Evolutionary conservation across 192 early-diverging fungal species (phyloP), one percentile per base, ranked within the genome.

Genomic region (Geranomyces variabilis): DNA sequence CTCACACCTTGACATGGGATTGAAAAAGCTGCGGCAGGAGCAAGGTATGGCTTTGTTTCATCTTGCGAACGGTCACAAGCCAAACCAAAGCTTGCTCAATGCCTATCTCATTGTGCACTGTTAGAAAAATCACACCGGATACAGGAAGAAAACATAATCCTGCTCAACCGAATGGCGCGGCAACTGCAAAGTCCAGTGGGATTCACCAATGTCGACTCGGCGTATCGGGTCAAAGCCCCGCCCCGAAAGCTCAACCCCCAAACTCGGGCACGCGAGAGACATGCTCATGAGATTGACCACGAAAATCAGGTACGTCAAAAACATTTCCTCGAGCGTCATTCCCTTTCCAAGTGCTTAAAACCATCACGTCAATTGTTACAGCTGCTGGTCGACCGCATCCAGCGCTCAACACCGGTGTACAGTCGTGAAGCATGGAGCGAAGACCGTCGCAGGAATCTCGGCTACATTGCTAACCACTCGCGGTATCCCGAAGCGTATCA

Each of bases 161-260:
- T 84, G 24, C 55, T 84, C 33, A 70, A 82, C 17, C 60, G 83
- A 57, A 84, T 84, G 80, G 74, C 78, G 8, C 55, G 80, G n/a
- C 77, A 78, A 53, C 65, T 75, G 70, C 61, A 59, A 19, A 69
- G 58, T 6, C 78, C 77, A 19, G 48, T 57, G 26, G 79, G 74
- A 22, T 74, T 80, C 48, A 67, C 78, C 4, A 81, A 79, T 9
- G 26, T 80, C 5, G 76, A 78, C 36, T 41, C 68, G 3, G 30
- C 77, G 13, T 46, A 45, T 13, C 73, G 48, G 13, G 53, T 78
- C 2, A 80, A 73, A 57, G 68, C 70, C 0, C 33, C 68, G 29
- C 56, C 56, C 13, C 55, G 72, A 26, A 79, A 70, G 60, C 77
- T 79, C 31, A 53, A 65, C 53, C 74, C 80, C 9, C 72, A 69